A percentile compares a stretch with the other conserved stretches of the same genome.
phyloP scores from a whole-genome alignment of 768 basidiomycete species.

The Infundibulicybe gibba region DNA sequence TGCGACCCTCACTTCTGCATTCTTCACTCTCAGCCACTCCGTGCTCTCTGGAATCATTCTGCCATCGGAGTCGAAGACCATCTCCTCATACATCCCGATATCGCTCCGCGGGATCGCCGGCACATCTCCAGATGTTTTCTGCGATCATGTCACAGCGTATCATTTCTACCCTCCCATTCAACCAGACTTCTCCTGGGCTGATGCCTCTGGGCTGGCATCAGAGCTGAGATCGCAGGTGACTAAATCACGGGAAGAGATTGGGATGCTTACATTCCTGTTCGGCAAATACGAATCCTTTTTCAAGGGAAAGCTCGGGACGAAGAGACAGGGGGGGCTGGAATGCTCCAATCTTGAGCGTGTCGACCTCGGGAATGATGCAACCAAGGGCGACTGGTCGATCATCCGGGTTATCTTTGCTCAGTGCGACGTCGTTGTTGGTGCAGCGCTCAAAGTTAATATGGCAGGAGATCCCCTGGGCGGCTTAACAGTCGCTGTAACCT shows the following conservation, averaged over 20 bases:
- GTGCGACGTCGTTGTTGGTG: constrained; percentile 20
- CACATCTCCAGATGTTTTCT: constrained; percentile 22
- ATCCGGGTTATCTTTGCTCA: constrained; percentile 23
- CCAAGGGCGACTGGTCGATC: constrained; percentile 11
- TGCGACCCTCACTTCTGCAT: constrained; percentile 28
- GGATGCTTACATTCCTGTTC: constrained; percentile 27
- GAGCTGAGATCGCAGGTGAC: constrained; percentile 17
- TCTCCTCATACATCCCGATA: constrained; percentile 21
- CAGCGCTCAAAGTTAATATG: constrained; percentile 24
- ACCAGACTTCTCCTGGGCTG: constrained; percentile 25
- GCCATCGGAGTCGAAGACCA: constrained; percentile 7
- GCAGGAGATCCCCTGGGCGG: constrained; percentile 20
- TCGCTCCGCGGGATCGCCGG: constrained; percentile 26
- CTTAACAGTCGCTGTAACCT: constrained; percentile 19
- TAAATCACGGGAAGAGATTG: constrained; percentile 19
- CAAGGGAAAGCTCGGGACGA: constrained; percentile 23
- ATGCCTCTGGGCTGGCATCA: constrained; percentile 22
- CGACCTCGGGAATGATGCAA: neutral
- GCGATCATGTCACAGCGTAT: constrained; percentile 27
- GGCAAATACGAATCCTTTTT: constrained; percentile 25
- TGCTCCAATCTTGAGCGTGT: constrained; percentile 16
- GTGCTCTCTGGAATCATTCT: constrained; percentile 21
- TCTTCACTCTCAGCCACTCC: constrained; percentile 21
- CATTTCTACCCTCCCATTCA: constrained; percentile 15
- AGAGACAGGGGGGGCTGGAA: constrained; percentile 27